Percentiles rank a stretch among this genome's conserved stretches.
phyloP scores from a whole-genome alignment of 352 stramenopile genomes.

The Pythium myriotylum region DNA sequence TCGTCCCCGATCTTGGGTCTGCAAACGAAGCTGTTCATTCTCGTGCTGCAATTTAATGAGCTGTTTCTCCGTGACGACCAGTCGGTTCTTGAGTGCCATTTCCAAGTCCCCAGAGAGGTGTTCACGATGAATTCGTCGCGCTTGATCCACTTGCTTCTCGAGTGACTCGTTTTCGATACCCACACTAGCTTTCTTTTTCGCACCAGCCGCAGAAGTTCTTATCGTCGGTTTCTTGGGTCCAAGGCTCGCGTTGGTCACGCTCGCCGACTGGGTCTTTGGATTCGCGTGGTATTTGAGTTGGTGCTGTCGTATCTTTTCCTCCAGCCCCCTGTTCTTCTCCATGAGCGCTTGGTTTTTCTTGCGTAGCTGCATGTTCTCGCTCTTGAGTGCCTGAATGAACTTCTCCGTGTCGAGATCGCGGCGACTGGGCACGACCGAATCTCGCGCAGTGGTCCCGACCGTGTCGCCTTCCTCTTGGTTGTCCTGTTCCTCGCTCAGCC shows the following conservation, averaged over 20 bases:
- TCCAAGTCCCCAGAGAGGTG: slow-evolving; percentile 63
- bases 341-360: slow-evolving; percentile 76
- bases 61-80: slow-evolving; percentile 74
- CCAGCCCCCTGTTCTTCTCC: slow-evolving; percentile 69
- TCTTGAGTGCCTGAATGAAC: slow-evolving; percentile 80
- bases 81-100: slow-evolving; percentile 65
- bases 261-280: slow-evolving; percentile 18
- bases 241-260: slow-evolving; percentile 22
- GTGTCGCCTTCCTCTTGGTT: slow-evolving; percentile 49
- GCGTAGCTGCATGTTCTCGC: slow-evolving; percentile 65
- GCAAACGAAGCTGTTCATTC: slow-evolving; percentile 57
- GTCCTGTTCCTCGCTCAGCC: slow-evolving; percentile 37
- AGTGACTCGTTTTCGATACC: slow-evolving; percentile 32
- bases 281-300: slow-evolving; percentile 33
- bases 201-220: neutral
- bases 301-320: slow-evolving; percentile 52
- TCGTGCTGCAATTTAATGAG: slow-evolving; percentile 68
- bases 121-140: slow-evolving; percentile 51
- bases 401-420: slow-evolving; percentile 80
- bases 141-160: slow-evolving; percentile 46
- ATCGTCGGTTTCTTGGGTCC: neutral
- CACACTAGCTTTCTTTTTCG: neutral
- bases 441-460: neutral
- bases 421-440: slow-evolving; percentile 31
- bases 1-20: neutral